Base-by-base conservation (phyloP, 2,329 filamentous ascomycete genomes). In the Apiospora phragmitis region DNA sequence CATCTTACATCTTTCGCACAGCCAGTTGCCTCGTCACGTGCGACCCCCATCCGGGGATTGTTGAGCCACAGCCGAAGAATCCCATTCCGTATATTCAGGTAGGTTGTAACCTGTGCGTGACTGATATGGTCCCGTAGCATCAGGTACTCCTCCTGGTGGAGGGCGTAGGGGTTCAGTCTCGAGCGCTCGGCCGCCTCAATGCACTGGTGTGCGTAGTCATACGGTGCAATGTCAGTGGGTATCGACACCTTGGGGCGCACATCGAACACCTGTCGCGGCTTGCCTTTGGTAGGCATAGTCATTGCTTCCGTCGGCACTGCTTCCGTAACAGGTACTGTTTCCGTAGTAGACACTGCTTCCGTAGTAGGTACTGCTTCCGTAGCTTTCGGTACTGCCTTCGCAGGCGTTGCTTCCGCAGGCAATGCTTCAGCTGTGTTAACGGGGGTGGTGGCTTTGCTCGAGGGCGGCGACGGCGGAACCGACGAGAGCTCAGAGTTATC, bases 21-120 rank as follows among this genome's bases (percentile, higher is more conserved):
- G 4, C 96, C 96, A 62, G 95, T 89, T 8, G 96, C 96, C 81
- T 98, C 94, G 79, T 95, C 91, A 66, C 91, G 88, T 35, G 92
- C 93, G 16, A 99, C 93, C 72, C 90, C 90, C 55, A 94, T 89
- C 79, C 95, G 90, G 9, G 96, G 94, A 77, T 97, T 97, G 75
- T 92, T 89, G 45, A 93, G 88, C 96, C 96, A 99, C 51, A 98
- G 83, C 70, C 96, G 89, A 69, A 99, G 84, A 71, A 99, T 97
- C 21, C 94, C 93, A 80, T 99, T 99, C 75, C 96, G 90, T 73
- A 99, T 96, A 80, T 98, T 98, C 69, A 99, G 85, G 82, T 99
- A 99, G 16, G 94, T 93, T 3, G 95, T 98, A 74, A 98, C 94
- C 81, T 99, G 96, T 42, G 92, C 87, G 76, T 94, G 91, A 78